Evolutionary conservation across 345 rosid genomes (phyloP), one percentile per base, ranked within the genome.

Genomic region (Viola odorata): DNA sequence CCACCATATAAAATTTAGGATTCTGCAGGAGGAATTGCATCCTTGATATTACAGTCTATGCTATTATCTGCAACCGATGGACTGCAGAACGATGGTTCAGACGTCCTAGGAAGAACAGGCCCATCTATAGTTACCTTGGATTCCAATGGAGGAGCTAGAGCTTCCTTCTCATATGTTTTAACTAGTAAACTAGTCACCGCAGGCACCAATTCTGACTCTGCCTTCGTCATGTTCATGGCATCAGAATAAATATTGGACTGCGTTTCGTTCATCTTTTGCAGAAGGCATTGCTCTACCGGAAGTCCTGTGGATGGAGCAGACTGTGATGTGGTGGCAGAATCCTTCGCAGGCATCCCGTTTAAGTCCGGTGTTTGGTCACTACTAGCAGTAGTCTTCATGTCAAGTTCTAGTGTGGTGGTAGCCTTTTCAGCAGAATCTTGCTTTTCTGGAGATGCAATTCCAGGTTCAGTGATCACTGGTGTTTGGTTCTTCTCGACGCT

Each of bases 351-450:
- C 3, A 39, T 41, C 63, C 63, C 65, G 62, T 63, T 59, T 16
- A 53, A 7, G 37, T 56, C 55, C 41, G 61, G 37, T 9, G 57
- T 6, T 23, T 23, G 32, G 2, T 60, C 60, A 37, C 57, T 72
- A 54, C 69, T 80, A 40, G 17, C 41, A 41, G 70, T 11, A 8
- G 39, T 50, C 71, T 73, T 75, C 70, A 60, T 66, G 14, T 66
- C 71, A 69, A 64, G 70, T 74, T 68, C 77, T 41, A 74, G 67
- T 4, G 53, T 63, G 14, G 53, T 63, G 14, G 55, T 60, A 52
- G 71, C 75, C 65, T 68, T 74, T 16, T 58, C 37, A 3, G 50
- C 45, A 52, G 65, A 65, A 64, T 45, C 69, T 16, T 50, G 66
- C 63, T 68, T 60, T 41, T 62, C 69, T 12, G 57, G 37, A 55